Evolutionary conservation across 495 filamentous ascomycete genomes (phyloP).

Genomic region (Penicillium herquei): DNA sequence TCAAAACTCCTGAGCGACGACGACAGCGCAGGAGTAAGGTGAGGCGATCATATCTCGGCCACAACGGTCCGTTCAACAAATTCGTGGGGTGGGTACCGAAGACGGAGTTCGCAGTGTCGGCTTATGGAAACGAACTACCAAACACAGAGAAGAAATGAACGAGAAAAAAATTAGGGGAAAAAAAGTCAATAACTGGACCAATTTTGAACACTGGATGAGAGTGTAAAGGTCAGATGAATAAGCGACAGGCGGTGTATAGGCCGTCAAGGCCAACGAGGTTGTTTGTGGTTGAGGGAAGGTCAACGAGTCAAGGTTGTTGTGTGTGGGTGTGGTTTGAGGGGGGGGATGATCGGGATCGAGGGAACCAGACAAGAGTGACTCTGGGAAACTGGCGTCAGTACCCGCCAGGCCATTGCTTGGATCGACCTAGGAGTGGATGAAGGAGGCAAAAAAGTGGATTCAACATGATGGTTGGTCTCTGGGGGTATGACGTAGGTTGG

Average conservation of each 20-base stretch:
- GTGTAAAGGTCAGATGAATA: conserved; percentile 10
- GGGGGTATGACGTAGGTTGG: conserved; percentile 40
- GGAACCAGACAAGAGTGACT: conserved; percentile 8
- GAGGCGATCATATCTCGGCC: conserved; percentile 39
- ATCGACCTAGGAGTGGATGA: conserved; percentile 31
- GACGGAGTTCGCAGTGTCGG: not conserved
- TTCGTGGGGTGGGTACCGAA: conserved; percentile 1
- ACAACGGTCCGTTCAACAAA: conserved; percentile 22
- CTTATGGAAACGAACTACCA: not conserved
- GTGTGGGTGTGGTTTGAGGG: conserved; percentile 2
- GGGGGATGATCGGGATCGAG: conserved; percentile 13
- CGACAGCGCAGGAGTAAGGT: conserved; percentile 31
- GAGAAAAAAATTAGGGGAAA: conserved; percentile 6
- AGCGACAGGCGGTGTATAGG: conserved; percentile 23
- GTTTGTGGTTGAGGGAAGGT: not conserved
- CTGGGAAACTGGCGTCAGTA: conserved; percentile 29
- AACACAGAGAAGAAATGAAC: conserved; percentile 7
- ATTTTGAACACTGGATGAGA: not conserved
- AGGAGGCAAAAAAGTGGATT: conserved; percentile 26
- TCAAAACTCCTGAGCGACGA: conserved; percentile 36
- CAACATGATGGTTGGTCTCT: conserved; percentile 29
- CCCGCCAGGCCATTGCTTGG: conserved; percentile 28
- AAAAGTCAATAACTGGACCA: not conserved
- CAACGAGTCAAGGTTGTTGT: not conserved
- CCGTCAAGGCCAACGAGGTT: conserved; percentile 1